Evolutionary conservation across 2,329 filamentous ascomycete species (phyloP).

Genomic region (Botrytis pseudocinerea): DNA sequence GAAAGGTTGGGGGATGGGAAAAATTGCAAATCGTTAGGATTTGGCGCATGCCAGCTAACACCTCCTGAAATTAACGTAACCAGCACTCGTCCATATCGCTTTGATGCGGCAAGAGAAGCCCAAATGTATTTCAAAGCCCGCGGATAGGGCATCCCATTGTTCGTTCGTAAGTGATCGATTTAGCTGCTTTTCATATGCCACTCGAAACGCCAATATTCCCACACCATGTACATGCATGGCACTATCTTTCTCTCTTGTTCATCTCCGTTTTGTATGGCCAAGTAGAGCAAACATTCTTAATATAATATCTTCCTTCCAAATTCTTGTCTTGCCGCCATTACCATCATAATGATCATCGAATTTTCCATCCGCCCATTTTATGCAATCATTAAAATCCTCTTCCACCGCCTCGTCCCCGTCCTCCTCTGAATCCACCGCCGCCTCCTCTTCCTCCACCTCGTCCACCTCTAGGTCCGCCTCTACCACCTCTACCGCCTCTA

Average conservation of each 20-base stretch:
- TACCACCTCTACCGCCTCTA: slow-evolving; percentile 41
- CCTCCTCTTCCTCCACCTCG: slow-evolving; percentile 50
- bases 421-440: slow-evolving; percentile 51
- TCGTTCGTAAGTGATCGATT: slow-evolving; percentile 20
- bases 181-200: slow-evolving; percentile 27
- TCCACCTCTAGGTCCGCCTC: slow-evolving; percentile 48
- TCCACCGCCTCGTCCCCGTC: slow-evolving; percentile 52
- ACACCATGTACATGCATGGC: slow-evolving; percentile 15
- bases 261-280: slow-evolving; percentile 11
- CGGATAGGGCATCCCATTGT: slow-evolving; percentile 8
- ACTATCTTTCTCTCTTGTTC: slow-evolving; percentile 13
- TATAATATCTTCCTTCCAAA: background rate
- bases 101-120: background rate
- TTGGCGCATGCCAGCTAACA: slow-evolving; percentile 54
- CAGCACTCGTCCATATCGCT: background rate
- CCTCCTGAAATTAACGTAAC: slow-evolving; percentile 8
- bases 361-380: background rate
- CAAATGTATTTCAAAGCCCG: slow-evolving; percentile 1
- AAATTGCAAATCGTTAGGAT: slow-evolving; percentile 86
- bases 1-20: slow-evolving; percentile 91
- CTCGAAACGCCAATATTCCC: slow-evolving; percentile 31
- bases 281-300: slow-evolving; percentile 8
- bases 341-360: slow-evolving; percentile 17
- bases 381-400: slow-evolving; percentile 39
- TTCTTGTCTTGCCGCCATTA: slow-evolving; percentile 3